These are phyloP conservation scores for Aureobasidium leucospermi DNA, from an alignment of 2,329 filamentous ascomycete genomes.

Conservation along the genomic window DNA sequence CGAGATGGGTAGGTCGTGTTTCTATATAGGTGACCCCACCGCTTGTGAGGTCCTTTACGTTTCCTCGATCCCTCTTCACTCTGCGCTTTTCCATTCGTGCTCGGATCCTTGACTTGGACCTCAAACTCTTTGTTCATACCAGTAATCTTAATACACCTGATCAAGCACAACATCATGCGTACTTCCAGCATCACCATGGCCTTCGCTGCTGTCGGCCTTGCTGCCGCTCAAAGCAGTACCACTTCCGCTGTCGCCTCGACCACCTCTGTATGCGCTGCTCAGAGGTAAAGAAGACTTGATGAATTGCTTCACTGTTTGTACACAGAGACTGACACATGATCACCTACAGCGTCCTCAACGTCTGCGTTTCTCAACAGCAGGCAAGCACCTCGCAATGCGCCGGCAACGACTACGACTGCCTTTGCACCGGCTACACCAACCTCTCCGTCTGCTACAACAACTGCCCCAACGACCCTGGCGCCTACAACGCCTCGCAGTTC, in stretches of 20 bases:
- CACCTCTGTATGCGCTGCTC: slow-evolving; percentile 26
- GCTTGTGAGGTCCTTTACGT: neutral
- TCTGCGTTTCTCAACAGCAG: slow-evolving; percentile 38
- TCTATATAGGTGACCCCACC: neutral
- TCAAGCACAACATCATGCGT: slow-evolving; percentile 2
- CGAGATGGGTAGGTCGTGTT: neutral
- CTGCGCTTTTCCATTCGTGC: neutral
- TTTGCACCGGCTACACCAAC: slow-evolving; percentile 47
- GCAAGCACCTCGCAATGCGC: slow-evolving; percentile 37
- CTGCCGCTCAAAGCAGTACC: slow-evolving; percentile 23
- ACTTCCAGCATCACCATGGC: slow-evolving; percentile 20
- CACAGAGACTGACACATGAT: neutral
- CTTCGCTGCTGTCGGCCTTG: slow-evolving; percentile 32
- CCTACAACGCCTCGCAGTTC: slow-evolving; percentile 7
- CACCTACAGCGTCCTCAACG: slow-evolving; percentile 42
- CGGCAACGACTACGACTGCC: slow-evolving; percentile 47
- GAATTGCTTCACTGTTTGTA: neutral
- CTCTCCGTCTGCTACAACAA: slow-evolving; percentile 51
- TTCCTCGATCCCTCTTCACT: neutral
- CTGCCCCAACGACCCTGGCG: slow-evolving; percentile 41
- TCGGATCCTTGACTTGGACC: neutral
- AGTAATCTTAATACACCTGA: neutral
- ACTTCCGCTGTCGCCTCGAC: slow-evolving; percentile 21
- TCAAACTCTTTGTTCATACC: too few relatives aligned
- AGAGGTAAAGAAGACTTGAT: slow-evolving; percentile 28